Conservation (phyloP, 345 rosid genomes). For the Psidium friedrichsthalianum region DNA sequence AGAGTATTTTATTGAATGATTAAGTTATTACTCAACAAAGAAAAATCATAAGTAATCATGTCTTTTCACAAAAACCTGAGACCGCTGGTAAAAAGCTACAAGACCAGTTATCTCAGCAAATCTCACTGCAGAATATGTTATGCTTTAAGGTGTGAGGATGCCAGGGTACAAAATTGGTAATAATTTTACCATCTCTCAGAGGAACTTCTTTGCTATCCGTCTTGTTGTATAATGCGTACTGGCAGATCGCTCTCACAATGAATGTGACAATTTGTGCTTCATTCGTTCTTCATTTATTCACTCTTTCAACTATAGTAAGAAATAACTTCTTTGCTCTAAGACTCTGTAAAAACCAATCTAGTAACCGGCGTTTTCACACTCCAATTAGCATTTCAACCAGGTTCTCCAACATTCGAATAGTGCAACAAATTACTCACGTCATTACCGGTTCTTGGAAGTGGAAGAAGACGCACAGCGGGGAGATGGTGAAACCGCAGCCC, state of each 20-base stretch:
- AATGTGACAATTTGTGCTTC: too few species aligned
- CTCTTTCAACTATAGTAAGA: neutral
- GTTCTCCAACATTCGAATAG: too few species aligned
- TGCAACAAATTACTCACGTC: too few species aligned
- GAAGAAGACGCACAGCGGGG: too few species aligned
- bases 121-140: neutral
- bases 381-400: neutral
- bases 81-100: too few species aligned
- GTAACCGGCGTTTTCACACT: neutral
- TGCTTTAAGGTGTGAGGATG: neutral
- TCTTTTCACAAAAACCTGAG: neutral
- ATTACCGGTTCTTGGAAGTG: too few species aligned
- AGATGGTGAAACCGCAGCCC: too few species aligned
- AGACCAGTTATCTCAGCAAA: neutral
- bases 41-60: neutral
- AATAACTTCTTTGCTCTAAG: neutral
- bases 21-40: too few species aligned
- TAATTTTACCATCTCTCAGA: neutral
- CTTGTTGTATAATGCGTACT: neutral
- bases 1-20: too few species aligned
- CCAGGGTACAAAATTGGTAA: neutral
- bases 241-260: neutral
- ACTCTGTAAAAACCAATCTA: neutral
- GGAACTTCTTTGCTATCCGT: neutral
- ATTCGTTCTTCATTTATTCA: neutral